These are phyloP conservation scores for Lagenaria siceraria DNA, from an alignment of 306 rosid genomes.

Conservation along the genomic window DNA sequence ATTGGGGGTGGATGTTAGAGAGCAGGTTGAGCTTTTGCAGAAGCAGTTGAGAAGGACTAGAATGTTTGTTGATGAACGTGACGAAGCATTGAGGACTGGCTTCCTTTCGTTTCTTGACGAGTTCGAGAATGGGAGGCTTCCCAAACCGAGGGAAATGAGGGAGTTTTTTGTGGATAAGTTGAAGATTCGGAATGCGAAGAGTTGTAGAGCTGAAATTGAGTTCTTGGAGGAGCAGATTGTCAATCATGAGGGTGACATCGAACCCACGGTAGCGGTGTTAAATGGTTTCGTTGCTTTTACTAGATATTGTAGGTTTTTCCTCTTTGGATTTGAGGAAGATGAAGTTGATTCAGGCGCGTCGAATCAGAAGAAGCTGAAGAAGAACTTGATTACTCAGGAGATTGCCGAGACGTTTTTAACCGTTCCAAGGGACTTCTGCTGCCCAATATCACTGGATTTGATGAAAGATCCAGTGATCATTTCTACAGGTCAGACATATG, in stretches of 20 bases:
- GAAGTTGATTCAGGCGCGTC: constrained; percentile 35
- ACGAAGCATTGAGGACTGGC: constrained; percentile 37
- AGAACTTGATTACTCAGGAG: constrained; percentile 51
- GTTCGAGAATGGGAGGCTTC: constrained; percentile 55
- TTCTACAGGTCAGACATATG: constrained; percentile 84
- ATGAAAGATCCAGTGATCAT: constrained; percentile 84
- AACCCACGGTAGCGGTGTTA: constrained; percentile 62
- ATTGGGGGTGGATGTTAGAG: constrained; percentile 65
- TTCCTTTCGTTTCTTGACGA: constrained; percentile 42
- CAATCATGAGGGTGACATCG: constrained; percentile 78
- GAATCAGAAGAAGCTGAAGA: constrained; percentile 34
- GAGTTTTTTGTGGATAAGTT: constrained; percentile 43
- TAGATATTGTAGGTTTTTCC: constrained; percentile 71
- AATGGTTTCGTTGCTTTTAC: constrained; percentile 84
- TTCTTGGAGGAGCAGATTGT: constrained; percentile 90
- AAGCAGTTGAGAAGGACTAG: constrained; percentile 45
- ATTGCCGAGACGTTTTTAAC: constrained; percentile 66
- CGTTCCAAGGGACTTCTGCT: constrained; percentile 72
- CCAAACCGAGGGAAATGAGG: constrained; percentile 35
- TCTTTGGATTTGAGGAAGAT: constrained; percentile 80
- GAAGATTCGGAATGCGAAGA: constrained; percentile 43
- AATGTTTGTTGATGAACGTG: constrained; percentile 47
- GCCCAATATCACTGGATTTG: constrained; percentile 76
- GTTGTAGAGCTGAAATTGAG: constrained; percentile 69
- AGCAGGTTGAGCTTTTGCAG: constrained; percentile 72